Base-by-base conservation (phyloP, 495 filamentous ascomycete species). In the Neurospora sp. region DNA sequence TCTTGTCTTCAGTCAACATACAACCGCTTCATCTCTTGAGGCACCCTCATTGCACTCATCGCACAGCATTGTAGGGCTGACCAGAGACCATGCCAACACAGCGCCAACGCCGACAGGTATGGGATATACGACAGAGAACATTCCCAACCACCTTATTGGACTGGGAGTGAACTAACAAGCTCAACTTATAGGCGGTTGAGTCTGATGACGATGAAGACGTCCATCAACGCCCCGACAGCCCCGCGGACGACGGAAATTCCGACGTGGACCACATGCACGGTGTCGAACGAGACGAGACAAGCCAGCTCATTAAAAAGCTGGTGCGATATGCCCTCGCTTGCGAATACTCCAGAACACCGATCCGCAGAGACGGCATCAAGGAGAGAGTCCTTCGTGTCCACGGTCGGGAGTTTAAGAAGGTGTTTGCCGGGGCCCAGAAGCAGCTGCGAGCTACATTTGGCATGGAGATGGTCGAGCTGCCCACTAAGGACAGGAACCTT, bases 321-420 rank as follows among this genome's bases (percentile, higher is more conserved):
- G 91, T 98, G 22, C 90, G 96, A n/a, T 88, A 97, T 59, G 96
- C 94, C 3, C 80, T 98, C 7, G 89, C 94, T 3, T 93, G 92
- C 83, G 96, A 98, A 79, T 96, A 92, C 80, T 86, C 92, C n/a
- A 88, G 96, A 18, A 85, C 87, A 61, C 89, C 91, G 0, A 93
- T 99, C 40, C 88, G 89, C 16, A 83, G 96, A 75, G 85, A 88
- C 7, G 96, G 94, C 71, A 94, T 99, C 72, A 87, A 83, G 76
- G 86, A 90, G 45, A 97, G 91, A 89, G 88, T 89, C 42, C 82
- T 89, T 16, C 86, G 85, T 6, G 73, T 80, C 31, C 82, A 88
- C n/a, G 76, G 83, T 12, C 83, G 89, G 3, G 85, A 88, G 71
- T 94, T 94, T 78, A 92, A 90, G 77, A 78, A 79, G 9, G 87